Evolutionary conservation across 2,329 filamentous ascomycete species (phyloP).

Genomic region (Calonectria montana): DNA sequence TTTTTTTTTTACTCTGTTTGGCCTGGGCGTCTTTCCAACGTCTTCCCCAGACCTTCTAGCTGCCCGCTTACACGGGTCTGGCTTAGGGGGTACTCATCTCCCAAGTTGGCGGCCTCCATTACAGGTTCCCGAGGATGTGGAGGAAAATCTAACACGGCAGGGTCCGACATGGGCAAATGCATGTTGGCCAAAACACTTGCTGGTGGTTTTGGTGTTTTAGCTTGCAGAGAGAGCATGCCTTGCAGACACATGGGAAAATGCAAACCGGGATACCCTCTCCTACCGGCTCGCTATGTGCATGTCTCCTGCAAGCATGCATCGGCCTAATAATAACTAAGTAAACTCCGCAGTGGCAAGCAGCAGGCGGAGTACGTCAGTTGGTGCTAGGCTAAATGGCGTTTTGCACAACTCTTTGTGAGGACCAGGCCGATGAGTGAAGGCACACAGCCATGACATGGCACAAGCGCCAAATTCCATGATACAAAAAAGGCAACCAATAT

Average conservation of each 20-base stretch:
- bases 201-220: not conserved
- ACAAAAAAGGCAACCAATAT: too few relatives aligned
- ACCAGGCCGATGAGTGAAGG: not conserved
- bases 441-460: not conserved
- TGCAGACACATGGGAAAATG: conserved; percentile 1
- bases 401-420: not conserved
- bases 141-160: not conserved
- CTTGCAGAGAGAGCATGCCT: not conserved
- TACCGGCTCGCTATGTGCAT: not conserved
- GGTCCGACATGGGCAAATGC: not conserved
- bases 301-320: not conserved
- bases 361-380: not conserved
- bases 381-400: not conserved
- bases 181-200: not conserved
- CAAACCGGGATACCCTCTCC: conserved; percentile 4
- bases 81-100: conserved; percentile 1
- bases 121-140: not conserved
- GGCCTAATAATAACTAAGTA: not conserved
- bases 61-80: conserved; percentile 28
- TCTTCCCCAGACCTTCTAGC: conserved; percentile 25
- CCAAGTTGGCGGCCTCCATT: not conserved
- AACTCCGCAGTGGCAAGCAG: conserved; percentile 1
- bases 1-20: not conserved
- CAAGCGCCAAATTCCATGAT: not conserved
- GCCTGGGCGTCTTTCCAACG: conserved; percentile 12